A percentile compares a stretch with the other conserved stretches of the same genome.
Evolutionary conservation across 2,329 filamentous ascomycete genomes (phyloP).

Genomic region (Xylogone sp.): DNA sequence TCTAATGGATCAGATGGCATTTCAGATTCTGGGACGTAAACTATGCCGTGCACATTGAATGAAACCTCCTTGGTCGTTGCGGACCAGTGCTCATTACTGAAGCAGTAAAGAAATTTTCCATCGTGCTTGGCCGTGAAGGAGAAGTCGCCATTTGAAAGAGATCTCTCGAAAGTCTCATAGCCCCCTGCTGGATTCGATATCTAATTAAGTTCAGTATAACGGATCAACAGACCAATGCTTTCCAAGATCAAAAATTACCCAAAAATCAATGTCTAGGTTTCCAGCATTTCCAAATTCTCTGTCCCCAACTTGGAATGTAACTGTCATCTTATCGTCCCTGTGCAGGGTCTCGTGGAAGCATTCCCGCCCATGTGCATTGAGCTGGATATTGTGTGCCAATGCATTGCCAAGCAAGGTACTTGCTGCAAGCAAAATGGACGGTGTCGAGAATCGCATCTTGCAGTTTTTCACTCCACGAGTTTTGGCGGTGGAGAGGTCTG

Average conservation of each 20-base stretch:
- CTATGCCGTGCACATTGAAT: conserved; percentile 98
- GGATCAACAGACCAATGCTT: not conserved
- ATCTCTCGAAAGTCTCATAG: conserved; percentile 76
- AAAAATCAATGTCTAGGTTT: conserved; percentile 96
- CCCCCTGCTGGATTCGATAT: conserved; percentile 75
- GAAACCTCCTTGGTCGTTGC: conserved; percentile 96
- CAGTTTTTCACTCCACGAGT: not conserved
- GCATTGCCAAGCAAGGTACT: conserved; percentile 46
- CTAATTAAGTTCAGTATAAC: conserved; percentile 35
- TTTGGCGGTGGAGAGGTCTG: not conserved
- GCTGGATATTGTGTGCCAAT: conserved; percentile 90
- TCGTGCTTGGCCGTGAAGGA: conserved; percentile 82
- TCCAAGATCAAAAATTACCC: conserved; percentile 60
- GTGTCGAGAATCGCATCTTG: conserved; percentile 29
- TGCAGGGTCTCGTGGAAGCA: conserved; percentile 96
- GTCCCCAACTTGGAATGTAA: conserved; percentile 97
- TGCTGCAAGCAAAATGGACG: conserved; percentile 22
- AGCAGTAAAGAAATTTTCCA: conserved; percentile 94
- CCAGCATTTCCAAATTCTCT: conserved; percentile 92
- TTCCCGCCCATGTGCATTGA: conserved; percentile 88
- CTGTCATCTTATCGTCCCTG: conserved; percentile 95
- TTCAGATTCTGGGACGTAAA: conserved; percentile 91
- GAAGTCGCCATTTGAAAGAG: conserved; percentile 86
- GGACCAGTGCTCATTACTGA: conserved; percentile 98
- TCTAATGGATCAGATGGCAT: conserved; percentile 84